These are phyloP conservation scores for Hyaloscypha hepaticicola DNA, from an alignment of 495 filamentous ascomycete genomes.

Conservation along the genomic window DNA sequence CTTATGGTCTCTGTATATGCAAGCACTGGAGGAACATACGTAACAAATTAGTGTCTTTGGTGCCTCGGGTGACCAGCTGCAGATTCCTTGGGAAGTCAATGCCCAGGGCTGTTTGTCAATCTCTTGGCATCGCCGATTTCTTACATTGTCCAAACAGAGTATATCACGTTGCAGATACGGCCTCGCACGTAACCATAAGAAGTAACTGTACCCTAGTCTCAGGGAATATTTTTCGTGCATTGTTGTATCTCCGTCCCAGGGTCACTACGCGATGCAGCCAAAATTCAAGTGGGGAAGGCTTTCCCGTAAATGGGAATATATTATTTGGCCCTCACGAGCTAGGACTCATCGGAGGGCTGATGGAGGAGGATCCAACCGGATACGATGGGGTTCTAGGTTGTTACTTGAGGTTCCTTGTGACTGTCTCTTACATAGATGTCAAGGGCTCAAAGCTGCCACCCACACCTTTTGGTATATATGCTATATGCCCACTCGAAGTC, in stretches of 20 bases:
- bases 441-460: neutral
- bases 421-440: neutral
- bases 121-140: neutral
- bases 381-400: neutral
- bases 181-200: too few relatives aligned
- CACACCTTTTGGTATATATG: slow-evolving; percentile 6
- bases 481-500: neutral
- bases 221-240: too few relatives aligned
- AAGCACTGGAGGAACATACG: neutral
- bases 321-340: neutral
- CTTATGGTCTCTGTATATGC: neutral
- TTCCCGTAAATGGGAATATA: neutral
- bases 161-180: neutral
- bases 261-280: neutral
- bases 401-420: neutral
- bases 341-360: neutral
- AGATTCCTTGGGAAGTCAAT: neutral
- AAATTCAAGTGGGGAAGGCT: neutral
- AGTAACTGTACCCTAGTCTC: too few relatives aligned
- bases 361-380: neutral
- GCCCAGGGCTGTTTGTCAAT: too few relatives aligned
- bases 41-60: neutral
- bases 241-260: too few relatives aligned
- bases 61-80: neutral
- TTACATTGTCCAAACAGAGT: neutral